These are phyloP conservation scores for Pezicula radicicola DNA, from an alignment of 2,329 filamentous ascomycete genomes.

Conservation along the genomic window DNA sequence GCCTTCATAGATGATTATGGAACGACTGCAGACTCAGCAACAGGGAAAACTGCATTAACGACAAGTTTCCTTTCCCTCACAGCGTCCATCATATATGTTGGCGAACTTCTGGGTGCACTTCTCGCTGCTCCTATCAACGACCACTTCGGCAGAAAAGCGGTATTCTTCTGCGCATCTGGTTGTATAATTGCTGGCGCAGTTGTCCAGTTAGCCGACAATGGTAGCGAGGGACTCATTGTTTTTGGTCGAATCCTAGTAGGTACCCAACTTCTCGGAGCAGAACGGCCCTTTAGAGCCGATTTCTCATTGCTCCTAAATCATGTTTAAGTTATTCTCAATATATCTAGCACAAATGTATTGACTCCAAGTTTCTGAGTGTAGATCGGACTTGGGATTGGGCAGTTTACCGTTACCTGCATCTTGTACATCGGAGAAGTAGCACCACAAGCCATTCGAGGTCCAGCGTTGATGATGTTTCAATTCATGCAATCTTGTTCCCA, in stretches of 20 bases:
- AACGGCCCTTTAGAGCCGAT: too few species aligned
- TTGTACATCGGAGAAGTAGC: slow-evolving; percentile 34
- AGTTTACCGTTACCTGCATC: slow-evolving; percentile 35
- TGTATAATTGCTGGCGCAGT: slow-evolving; percentile 23
- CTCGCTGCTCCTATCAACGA: slow-evolving; percentile 35
- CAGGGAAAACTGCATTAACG: slow-evolving; percentile 17
- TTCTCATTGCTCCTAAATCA: too few species aligned
- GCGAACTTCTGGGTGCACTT: slow-evolving; percentile 34
- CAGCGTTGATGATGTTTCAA: slow-evolving; percentile 38
- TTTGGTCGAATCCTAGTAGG: slow-evolving; percentile 25
- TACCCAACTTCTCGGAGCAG: too few species aligned
- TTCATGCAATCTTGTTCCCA: slow-evolving; percentile 35
- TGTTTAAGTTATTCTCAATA: too few species aligned
- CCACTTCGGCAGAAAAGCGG: slow-evolving; percentile 28
- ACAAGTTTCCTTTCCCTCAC: slow-evolving; percentile 27
- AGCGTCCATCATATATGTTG: slow-evolving; percentile 37
- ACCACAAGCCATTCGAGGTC: slow-evolving; percentile 29
- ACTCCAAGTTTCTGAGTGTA: too few species aligned
- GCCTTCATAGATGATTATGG: slow-evolving; percentile 27
- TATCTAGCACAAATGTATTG: too few species aligned
- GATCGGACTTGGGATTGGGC: slow-evolving; percentile 28
- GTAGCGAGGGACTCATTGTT: slow-evolving; percentile 17
- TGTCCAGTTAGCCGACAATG: slow-evolving; percentile 10
- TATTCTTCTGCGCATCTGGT: slow-evolving; percentile 25
- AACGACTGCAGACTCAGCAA: slow-evolving; percentile 5